These are phyloP conservation scores for Venturia nashicola DNA, from an alignment of 2,329 filamentous ascomycete genomes.

Conservation along the genomic window DNA sequence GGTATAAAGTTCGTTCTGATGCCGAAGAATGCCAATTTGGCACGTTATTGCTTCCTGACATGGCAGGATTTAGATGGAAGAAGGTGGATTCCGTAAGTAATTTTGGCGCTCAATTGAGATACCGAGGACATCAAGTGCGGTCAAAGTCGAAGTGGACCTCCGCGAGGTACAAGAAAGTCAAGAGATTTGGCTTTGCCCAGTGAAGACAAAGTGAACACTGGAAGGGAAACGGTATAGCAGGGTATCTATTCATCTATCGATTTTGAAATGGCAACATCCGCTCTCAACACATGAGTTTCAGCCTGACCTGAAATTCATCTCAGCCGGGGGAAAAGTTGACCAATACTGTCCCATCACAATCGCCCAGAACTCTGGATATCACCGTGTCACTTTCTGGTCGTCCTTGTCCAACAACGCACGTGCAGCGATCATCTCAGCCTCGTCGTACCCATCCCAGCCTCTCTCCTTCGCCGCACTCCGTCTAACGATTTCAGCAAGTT, in stretches of 20 bases:
- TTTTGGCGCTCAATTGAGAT: no score
- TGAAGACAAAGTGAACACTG: background rate
- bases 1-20: background rate
- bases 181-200: background rate
- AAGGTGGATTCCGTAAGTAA: no score
- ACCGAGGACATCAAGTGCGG: background rate
- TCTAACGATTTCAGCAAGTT: conserved; percentile 65
- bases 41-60: background rate
- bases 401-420: conserved; percentile 50
- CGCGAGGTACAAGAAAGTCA: background rate
- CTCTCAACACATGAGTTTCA: background rate
- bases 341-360: no score
- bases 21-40: background rate
- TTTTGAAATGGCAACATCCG: background rate
- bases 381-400: background rate
- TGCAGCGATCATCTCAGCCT: conserved; percentile 59
- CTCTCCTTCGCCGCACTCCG: conserved; percentile 46
- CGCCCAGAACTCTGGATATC: background rate
- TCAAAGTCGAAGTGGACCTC: background rate
- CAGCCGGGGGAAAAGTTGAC: no score
- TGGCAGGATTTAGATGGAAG: no score
- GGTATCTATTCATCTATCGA: background rate
- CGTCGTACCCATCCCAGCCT: conserved; percentile 61
- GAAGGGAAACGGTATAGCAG: background rate
- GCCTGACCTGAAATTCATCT: background rate